Percentiles rank a stretch among this genome's conserved stretches.
Evolutionary conservation across 2,329 filamentous ascomycete genomes (phyloP).

Genomic region (Periglandula ipomoeae): DNA sequence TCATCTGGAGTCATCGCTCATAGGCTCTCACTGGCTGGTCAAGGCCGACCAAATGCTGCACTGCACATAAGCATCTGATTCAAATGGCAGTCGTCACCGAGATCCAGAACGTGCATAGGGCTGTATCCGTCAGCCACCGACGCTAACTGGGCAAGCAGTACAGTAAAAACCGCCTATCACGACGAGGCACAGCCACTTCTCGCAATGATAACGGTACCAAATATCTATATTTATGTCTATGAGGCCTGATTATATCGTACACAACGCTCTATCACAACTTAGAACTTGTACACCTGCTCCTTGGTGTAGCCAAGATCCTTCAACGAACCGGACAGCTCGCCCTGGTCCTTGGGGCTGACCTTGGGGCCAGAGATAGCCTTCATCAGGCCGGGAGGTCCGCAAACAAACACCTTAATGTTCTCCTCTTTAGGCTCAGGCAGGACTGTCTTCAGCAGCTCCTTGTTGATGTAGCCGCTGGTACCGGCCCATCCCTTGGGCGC

Average conservation of each 20-base stretch:
- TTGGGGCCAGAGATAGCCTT: constrained; percentile 85
- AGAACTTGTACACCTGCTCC: constrained; percentile 95
- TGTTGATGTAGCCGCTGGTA: constrained; percentile 71
- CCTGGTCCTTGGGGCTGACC: constrained; percentile 88
- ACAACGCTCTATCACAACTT: constrained; percentile 13
- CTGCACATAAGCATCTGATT: too few relatives aligned
- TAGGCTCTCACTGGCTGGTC: too few relatives aligned
- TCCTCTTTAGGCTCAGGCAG: constrained; percentile 84
- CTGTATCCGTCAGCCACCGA: too few relatives aligned
- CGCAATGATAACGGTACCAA: too few relatives aligned
- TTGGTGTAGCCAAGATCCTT: constrained; percentile 64
- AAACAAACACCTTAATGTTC: constrained; percentile 95
- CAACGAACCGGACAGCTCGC: constrained; percentile 73
- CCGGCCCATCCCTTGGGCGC: constrained; percentile 69
- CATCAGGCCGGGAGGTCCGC: constrained; percentile 86
- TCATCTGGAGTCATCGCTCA: too few relatives aligned
- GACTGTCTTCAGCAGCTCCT: constrained; percentile 90
- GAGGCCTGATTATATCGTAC: background rate
- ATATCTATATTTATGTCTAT: background rate
- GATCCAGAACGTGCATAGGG: too few relatives aligned
- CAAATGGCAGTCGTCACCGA: too few relatives aligned
- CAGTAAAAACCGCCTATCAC: too few relatives aligned
- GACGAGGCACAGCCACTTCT: too few relatives aligned
- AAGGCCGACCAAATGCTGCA: too few relatives aligned
- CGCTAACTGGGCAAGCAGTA: too few relatives aligned